Evolutionary conservation across 2,329 filamentous ascomycete species (phyloP).

Genomic region (Ophiostoma sp.): DNA sequence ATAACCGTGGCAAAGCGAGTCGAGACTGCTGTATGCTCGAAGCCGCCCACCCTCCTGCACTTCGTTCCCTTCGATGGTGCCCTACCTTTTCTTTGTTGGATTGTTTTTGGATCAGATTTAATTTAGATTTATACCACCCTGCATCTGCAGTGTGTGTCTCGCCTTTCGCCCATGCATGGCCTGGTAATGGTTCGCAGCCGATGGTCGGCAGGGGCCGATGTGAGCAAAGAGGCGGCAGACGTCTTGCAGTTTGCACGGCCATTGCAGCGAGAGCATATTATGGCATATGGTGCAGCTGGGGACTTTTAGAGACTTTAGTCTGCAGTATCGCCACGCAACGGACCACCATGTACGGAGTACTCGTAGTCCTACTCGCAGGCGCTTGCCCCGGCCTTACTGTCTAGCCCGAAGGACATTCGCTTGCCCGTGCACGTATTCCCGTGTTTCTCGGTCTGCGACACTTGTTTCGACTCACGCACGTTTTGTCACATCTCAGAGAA

Average conservation of each 20-base stretch:
- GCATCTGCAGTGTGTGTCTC: not conserved
- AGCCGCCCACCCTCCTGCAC: slow-evolving; percentile 9
- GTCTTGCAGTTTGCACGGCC: not conserved
- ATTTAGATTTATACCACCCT: not conserved
- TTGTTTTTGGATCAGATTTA: too few species aligned
- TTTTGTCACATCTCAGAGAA: slow-evolving; percentile 6
- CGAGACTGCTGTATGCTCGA: slow-evolving; percentile 2
- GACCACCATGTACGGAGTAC: not conserved
- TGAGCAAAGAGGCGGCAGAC: too few species aligned
- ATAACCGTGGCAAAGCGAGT: slow-evolving; percentile 12
- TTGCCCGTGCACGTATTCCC: not conserved
- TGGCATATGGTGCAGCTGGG: not conserved
- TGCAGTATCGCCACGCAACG: not conserved
- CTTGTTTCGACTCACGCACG: not conserved
- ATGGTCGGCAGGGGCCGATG: slow-evolving; percentile 9
- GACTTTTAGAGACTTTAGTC: not conserved
- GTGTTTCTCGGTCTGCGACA: not conserved
- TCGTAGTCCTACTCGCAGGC: too few species aligned
- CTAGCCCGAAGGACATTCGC: too few species aligned
- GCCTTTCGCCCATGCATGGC: slow-evolving; percentile 1
- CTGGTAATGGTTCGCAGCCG: slow-evolving; percentile 7
- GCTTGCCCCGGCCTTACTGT: too few species aligned
- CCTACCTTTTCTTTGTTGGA: not conserved
- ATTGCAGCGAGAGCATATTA: not conserved
- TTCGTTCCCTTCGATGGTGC: not conserved